Percentiles rank a stretch among this genome's conserved stretches.
Evolutionary conservation across 768 basidiomycete genomes (phyloP).

Genomic region (Scleroderma bovista): DNA sequence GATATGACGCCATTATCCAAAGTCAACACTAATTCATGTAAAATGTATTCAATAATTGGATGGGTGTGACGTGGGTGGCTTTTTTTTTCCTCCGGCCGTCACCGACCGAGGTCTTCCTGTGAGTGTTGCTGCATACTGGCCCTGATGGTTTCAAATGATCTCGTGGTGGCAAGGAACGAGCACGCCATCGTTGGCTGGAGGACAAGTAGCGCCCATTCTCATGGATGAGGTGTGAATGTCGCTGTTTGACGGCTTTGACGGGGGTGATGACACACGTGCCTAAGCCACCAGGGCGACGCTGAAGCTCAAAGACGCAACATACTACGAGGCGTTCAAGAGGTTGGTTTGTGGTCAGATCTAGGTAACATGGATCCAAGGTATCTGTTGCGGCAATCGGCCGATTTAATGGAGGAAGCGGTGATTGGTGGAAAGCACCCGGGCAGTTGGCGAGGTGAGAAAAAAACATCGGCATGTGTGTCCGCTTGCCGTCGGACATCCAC

Average conservation of each 20-base stretch:
- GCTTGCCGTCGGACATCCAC: not conserved
- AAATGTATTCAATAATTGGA: too few species aligned
- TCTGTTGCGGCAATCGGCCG: not conserved
- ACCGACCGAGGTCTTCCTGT: not conserved
- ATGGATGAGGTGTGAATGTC: not conserved
- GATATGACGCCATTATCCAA: too few species aligned
- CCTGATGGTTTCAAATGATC: not conserved
- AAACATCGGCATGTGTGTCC: not conserved
- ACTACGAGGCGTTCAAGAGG: not conserved
- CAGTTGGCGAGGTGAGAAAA: too few species aligned
- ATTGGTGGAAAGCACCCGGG: slow-evolving; percentile 1
- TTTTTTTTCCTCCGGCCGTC: too few species aligned
- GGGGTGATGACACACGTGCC: not conserved
- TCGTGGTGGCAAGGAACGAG: not conserved
- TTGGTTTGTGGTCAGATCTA: not conserved
- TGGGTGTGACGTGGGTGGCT: too few species aligned
- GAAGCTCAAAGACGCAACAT: not conserved
- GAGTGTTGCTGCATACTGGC: not conserved
- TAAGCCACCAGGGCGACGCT: not conserved
- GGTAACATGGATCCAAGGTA: not conserved
- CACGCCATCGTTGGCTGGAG: not conserved
- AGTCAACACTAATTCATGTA: too few species aligned
- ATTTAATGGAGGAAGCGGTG: not conserved
- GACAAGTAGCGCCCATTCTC: not conserved
- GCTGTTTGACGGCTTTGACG: not conserved